Conservation (phyloP, 2,329 filamentous ascomycete species). For the Hymenoscyphus repandus region DNA sequence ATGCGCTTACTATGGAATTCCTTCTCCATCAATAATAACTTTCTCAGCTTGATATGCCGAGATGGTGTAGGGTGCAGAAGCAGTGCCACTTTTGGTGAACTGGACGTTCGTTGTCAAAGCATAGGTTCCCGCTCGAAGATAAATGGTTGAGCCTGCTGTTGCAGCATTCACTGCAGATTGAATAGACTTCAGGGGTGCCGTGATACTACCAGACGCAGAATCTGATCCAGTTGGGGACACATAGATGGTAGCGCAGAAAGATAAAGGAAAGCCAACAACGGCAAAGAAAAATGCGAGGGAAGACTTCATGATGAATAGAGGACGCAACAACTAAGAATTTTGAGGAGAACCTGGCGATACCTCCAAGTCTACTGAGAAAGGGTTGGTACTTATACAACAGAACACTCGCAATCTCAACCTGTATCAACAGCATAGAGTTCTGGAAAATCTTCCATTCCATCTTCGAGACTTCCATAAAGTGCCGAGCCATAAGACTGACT, state of each 20-base stretch:
- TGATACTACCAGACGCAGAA: constrained; percentile 34
- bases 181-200: constrained; percentile 40
- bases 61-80: constrained; percentile 37
- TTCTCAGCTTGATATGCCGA: constrained; percentile 39
- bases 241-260: constrained; percentile 29
- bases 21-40: constrained; percentile 43
- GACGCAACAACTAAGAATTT: no score
- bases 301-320: neutral
- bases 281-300: neutral
- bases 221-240: constrained; percentile 41
- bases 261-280: neutral
- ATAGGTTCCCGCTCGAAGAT: constrained; percentile 41
- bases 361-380: no score
- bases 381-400: no score
- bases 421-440: no score
- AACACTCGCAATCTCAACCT: no score
- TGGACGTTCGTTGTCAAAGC: constrained; percentile 42
- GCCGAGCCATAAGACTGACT: no score
- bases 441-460: no score
- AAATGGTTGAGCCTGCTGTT: constrained; percentile 41
- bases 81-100: constrained; percentile 39
- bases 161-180: constrained; percentile 42
- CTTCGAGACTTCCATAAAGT: no score
- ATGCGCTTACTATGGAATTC: constrained; percentile 23
- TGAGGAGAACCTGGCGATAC: no score